Evolutionary conservation across 106 monocot species (phyloP).

Genomic region (Gastrodia elata): DNA sequence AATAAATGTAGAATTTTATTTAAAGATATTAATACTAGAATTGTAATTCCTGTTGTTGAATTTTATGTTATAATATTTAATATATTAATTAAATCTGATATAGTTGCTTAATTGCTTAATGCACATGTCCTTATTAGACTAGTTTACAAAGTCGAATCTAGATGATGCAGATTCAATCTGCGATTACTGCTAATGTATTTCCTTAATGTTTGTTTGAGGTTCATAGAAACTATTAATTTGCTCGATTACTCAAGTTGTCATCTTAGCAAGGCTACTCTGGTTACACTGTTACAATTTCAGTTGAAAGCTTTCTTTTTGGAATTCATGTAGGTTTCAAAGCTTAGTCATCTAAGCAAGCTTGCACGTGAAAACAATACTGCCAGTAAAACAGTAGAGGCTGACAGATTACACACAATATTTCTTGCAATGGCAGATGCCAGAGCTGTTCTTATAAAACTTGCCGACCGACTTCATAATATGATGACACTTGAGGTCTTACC

Average conservation of each 20-base stretch:
- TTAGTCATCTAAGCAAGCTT: slow-evolving; percentile 84
- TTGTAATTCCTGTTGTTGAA: not conserved
- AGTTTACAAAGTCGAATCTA: not conserved
- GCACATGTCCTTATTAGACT: no score
- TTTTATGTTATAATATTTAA: not conserved
- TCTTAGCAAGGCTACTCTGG: not conserved
- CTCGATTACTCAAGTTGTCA: not conserved
- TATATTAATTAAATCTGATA: not conserved
- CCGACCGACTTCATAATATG: slow-evolving; percentile 90
- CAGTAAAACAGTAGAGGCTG: slow-evolving; percentile 51
- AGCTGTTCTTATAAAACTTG: slow-evolving; percentile 81
- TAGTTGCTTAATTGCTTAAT: no score
- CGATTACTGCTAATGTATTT: not conserved
- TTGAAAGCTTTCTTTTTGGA: not conserved
- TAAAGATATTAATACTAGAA: no score
- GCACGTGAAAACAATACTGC: slow-evolving; percentile 77
- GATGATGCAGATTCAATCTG: not conserved
- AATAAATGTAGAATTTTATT: no score
- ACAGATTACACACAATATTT: slow-evolving; percentile 68
- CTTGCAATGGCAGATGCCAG: slow-evolving; percentile 90
- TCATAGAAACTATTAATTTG: not conserved
- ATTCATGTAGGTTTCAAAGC: slow-evolving; percentile 62
- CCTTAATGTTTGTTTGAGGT: not conserved
- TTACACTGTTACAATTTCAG: not conserved
- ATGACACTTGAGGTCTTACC: slow-evolving; percentile 79